Conservation (phyloP, 2,329 filamentous ascomycete genomes). For the Curvularia spicifera region DNA sequence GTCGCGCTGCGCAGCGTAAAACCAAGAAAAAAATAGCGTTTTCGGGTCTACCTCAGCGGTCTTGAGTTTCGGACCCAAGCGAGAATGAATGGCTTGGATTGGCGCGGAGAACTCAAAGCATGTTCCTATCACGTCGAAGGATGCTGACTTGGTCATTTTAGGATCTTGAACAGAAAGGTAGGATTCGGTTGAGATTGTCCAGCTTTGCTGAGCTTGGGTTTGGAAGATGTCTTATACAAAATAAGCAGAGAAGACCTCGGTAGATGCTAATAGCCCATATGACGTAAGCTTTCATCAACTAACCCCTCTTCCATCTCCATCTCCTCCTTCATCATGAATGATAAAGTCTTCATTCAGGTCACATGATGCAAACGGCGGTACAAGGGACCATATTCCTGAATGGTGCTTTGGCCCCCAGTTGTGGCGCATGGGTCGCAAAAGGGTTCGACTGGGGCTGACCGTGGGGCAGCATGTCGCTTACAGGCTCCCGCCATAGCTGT, state of each 20-base stretch:
- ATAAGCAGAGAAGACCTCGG: conserved; percentile 2
- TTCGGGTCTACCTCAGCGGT: conserved; percentile 26
- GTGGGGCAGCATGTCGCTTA: conserved; percentile 5
- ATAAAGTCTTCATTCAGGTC: neutral
- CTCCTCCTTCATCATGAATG: neutral
- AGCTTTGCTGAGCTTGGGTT: neutral
- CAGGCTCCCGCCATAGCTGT: conserved; percentile 8
- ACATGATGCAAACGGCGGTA: neutral
- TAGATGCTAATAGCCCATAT: conserved; percentile 6
- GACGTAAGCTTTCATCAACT: conserved; percentile 10
- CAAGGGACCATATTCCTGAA: conserved; percentile 2
- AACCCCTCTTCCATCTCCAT: neutral
- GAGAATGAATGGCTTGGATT: conserved; percentile 26
- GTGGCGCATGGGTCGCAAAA: conserved; percentile 3
- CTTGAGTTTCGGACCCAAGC: conserved; percentile 23
- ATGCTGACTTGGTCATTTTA: conserved; percentile 29
- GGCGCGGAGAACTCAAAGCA: conserved; percentile 31
- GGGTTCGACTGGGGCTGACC: conserved; percentile 2
- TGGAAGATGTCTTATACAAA: neutral
- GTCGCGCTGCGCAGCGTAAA: conserved; percentile 38
- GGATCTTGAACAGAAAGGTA: neutral
- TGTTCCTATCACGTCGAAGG: conserved; percentile 38
- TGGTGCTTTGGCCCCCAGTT: conserved; percentile 13
- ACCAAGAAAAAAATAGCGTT: conserved; percentile 37
- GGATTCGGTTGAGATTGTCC: neutral